Evolutionary conservation across 352 stramenopile species (phyloP).

Genomic region (Phytopythium delawarense): DNA sequence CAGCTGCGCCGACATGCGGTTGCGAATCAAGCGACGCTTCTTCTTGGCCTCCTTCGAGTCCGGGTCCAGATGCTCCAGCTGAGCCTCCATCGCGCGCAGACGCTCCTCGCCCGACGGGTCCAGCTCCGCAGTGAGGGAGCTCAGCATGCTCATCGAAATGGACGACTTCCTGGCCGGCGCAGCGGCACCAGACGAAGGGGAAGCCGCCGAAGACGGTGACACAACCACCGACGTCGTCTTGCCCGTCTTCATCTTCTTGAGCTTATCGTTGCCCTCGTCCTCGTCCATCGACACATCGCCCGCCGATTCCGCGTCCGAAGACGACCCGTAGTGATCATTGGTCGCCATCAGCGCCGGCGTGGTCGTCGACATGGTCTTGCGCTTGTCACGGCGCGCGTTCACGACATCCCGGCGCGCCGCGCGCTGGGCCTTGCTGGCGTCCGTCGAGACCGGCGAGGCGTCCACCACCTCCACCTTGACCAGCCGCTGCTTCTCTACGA

Average conservation of each 20-base stretch:
- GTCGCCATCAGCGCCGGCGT: not conserved
- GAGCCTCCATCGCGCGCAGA: constrained; percentile 76
- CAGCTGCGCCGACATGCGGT: constrained; percentile 86
- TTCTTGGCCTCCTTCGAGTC: constrained; percentile 90
- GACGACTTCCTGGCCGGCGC: constrained; percentile 7
- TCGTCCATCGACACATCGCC: constrained; percentile 7
- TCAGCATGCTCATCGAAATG: constrained; percentile 10
- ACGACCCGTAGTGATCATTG: not conserved
- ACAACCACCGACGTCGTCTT: constrained; percentile 34
- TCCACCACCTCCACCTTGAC: constrained; percentile 54
- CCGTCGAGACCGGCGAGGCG: not conserved
- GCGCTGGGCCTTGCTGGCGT: constrained; percentile 59
- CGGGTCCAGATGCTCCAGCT: constrained; percentile 77
- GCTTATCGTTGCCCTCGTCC: constrained; percentile 27
- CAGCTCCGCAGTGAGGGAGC: constrained; percentile 37
- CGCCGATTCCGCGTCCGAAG: constrained; percentile 6
- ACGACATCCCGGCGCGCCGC: constrained; percentile 55
- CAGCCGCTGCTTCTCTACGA: constrained; percentile 34
- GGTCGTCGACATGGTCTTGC: constrained; percentile 46
- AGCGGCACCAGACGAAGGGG: constrained; percentile 2
- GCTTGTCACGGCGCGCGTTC: constrained; percentile 74
- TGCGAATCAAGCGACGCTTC: constrained; percentile 84
- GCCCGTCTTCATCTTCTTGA: constrained; percentile 81
- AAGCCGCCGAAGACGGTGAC: not conserved
- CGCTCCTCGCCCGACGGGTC: constrained; percentile 74